Evolutionary conservation across 1,139 yeast genomes (phyloP).

Genomic region (Geotrichum klebahnii): DNA sequence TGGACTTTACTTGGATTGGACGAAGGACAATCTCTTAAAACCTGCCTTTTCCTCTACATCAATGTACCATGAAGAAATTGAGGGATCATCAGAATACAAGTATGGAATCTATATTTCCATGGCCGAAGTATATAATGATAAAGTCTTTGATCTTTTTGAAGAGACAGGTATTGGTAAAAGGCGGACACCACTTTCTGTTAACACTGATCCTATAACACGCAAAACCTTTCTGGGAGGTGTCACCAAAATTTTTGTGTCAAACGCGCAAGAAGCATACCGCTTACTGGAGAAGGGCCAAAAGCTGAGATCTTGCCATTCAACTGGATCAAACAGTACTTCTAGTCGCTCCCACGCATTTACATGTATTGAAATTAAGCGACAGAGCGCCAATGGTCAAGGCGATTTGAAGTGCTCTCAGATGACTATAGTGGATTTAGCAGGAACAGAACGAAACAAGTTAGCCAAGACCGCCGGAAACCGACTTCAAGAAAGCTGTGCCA

Average conservation of each 20-base stretch:
- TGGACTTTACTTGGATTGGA: constrained; percentile 35
- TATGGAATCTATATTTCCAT: constrained; percentile 37
- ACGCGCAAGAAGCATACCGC: constrained; percentile 32
- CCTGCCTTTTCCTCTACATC: constrained; percentile 19
- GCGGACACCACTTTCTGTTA: constrained; percentile 28
- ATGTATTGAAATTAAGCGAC: constrained; percentile 36
- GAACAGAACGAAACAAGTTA: constrained; percentile 47
- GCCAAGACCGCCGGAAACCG: constrained; percentile 45
- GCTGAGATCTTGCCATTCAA: constrained; percentile 35
- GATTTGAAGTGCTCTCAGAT: constrained; percentile 30
- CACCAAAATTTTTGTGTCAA: constrained; percentile 33
- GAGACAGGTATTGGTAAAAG: constrained; percentile 12
- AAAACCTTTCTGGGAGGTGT: constrained; percentile 29
- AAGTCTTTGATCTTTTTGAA: constrained; percentile 27
- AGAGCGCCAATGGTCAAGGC: constrained; percentile 20
- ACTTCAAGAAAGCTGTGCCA: constrained; percentile 47
- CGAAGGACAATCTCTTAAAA: constrained; percentile 23
- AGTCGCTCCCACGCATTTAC: constrained; percentile 44
- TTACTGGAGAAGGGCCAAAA: constrained; percentile 34
- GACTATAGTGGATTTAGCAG: constrained; percentile 50
- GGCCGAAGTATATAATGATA: constrained; percentile 40
- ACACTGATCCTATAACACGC: constrained; percentile 30
- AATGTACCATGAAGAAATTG: constrained; percentile 24
- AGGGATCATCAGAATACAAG: constrained; percentile 24
- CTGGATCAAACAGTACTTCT: constrained; percentile 37